Base-by-base conservation (phyloP, 202 grass and related monocot genomes). In the Setaria viridis region DNA sequence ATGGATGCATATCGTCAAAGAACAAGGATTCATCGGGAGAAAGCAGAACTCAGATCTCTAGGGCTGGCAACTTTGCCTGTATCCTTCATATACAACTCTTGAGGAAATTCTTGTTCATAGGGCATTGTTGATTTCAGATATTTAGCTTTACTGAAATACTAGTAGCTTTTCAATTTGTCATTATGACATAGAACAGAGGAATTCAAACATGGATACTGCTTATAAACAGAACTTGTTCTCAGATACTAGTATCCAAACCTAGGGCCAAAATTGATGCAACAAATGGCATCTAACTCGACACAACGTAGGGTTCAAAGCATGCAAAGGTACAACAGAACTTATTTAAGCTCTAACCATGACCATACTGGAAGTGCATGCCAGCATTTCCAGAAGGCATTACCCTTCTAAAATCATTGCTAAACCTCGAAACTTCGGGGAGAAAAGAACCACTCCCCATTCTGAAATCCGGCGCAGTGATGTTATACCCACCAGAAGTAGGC, bases 301-400 rank as follows among this genome's bases (percentile, higher is more conserved):
- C 68, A 69, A 80, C 20, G 39, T 80, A 39, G 39, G 35, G 80
- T 51, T n/a, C 11, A 63, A 80, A 72, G 20, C 62, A 87, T 80
- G 65, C 74, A 20, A 73, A 74, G 41, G 75, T 86, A 92, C 66
- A 84, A 71, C 54, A 79, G 25, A 45, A 74, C 59, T 67, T 68
- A 74, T 71, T 84, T 78, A 76, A 39, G 56, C 43, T 55, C 30
- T 70, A 85, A 70, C 89, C 74, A 80, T 63, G 70, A 54, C 85
- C 82, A 58, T 84, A 86, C 50, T 91, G 53, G 51, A 86, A 91
- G 62, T 69, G 68, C 65, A 67, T 75, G 47, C 87, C 85, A n/a
- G 41, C 59, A 79, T 88, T 66, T 81, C 82, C 62, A 66, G 77
- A 41, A 80, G 70, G 87, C 49, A 91, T 77, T 75, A 76, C 63